Base-by-base conservation (phyloP, 805 yeast species). In the Lachancea sp. region DNA sequence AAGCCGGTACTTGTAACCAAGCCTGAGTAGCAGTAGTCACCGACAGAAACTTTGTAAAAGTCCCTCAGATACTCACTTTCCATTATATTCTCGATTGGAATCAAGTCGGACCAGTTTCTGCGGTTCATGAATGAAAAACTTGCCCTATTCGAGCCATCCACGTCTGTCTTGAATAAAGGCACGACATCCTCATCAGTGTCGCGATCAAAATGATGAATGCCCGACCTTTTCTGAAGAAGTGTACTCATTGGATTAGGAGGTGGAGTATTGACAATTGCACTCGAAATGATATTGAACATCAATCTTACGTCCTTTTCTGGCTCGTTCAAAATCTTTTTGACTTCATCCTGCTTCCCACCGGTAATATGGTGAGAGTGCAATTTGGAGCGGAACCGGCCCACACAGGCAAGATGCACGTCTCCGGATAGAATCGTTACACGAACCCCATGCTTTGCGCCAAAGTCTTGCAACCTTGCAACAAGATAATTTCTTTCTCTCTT, bases 191-290 rank as follows among this genome's bases (percentile, higher is more conserved):
- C 97, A 52, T 79, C 85, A 3, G 90, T 81, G 32, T 71, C 61
- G 34, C 56, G 62, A 57, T 77, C 84, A 53, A 81, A 82, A 49
- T 75, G 81, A 63, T 90, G 97, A 18, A 77, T 68, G 44, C 73
- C 74, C 12, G 85, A 73, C 54, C 96, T 71, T 54, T 73, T 78
- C 62, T 84, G 74, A 53, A 91, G 68, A 51, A 91, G 69, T 5
- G 69, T 66, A 0, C 95, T 93, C 84, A 91, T 85, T 6, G 82
- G 81, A 59, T 80, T 78, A 1, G 97, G 96, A 2, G 98, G 98
- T 11, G 99, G 96, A 0, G 93, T 80, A 62, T 91, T 91, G 25
- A 84, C 80, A 47, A 91, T 88, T 2, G 98, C 98, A 15, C 96
- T 86, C 7, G 93, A 81, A 37, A 88, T 82, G 36, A 93, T 78